Evolutionary conservation across 2,329 filamentous ascomycete genomes (phyloP).

Genomic region (Epichloe elymi): DNA sequence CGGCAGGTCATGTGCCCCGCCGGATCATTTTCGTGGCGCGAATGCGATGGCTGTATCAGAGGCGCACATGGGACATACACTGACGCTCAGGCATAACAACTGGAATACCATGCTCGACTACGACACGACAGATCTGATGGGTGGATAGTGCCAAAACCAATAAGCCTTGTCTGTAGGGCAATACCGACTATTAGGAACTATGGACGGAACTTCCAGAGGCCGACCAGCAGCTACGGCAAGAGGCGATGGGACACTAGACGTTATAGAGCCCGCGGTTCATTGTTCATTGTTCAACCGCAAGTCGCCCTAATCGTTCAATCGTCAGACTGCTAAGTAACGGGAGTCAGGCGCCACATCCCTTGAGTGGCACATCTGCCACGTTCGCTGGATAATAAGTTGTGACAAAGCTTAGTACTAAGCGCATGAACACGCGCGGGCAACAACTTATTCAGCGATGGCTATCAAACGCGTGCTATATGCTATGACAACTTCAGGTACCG

Average conservation of each 20-base stretch:
- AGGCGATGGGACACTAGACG: not conserved
- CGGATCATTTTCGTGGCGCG: too few species aligned
- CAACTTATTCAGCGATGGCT: too few species aligned
- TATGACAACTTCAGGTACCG: not conserved
- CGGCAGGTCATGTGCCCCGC: not conserved
- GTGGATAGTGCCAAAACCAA: not conserved
- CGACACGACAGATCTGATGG: too few species aligned
- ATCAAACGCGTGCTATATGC: too few species aligned
- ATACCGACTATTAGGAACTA: not conserved
- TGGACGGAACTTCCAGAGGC: not conserved
- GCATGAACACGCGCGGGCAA: too few species aligned
- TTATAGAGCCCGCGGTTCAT: not conserved
- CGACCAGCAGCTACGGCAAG: not conserved
- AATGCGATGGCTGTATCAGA: too few species aligned
- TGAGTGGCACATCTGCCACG: not conserved
- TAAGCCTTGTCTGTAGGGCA: not conserved
- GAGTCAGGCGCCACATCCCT: not conserved
- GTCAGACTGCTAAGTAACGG: not conserved
- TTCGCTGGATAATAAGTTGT: not conserved
- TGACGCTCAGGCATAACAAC: too few species aligned
- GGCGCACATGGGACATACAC: too few species aligned
- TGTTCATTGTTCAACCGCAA: not conserved
- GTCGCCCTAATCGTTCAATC: too few species aligned
- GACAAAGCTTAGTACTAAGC: too few species aligned
- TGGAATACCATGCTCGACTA: too few species aligned